Base-by-base conservation (phyloP, 495 filamentous ascomycete genomes). In the Aspergillus haitiensis region DNA sequence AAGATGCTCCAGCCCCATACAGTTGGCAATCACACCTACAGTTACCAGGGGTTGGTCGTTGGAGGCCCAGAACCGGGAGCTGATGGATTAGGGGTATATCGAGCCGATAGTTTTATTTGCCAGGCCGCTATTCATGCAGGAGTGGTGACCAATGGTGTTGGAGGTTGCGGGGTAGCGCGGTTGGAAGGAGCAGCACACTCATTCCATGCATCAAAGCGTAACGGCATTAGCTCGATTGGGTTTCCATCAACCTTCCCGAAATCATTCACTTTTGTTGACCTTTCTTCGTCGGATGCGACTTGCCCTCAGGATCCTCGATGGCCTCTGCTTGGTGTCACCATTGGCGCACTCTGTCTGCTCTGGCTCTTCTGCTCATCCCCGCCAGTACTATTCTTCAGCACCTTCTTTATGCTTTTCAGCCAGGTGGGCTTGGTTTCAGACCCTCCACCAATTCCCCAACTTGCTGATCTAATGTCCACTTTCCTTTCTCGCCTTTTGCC, bases 91-190 rank as follows among this genome's bases (percentile, higher is more conserved):
- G 75, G 81, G 0, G 67, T 88, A 15, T 96, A 96, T 68, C 84
- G 91, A 2, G 88, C 87, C 1, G 91, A 96, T 66, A 93, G 90
- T 16, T 91, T 91, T 64, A 84, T 94, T 56, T 96, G 91, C 68
- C 84, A 86, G 47, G 77, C 90, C 10, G 91, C 91, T 7, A 88
- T 96, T 39, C 91, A 96, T 67, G 81, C 88, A 0, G 91, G 91
- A 10, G 65, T 90, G 44, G 82, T 92, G 53, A 82, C 82, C 12
- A 81, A 92, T 61, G 70, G 78, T 0, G 75, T 76, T 9, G 92
- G 91, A 18, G 92, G 91, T 4, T 96, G 91, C 62, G 91, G 90
- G 49, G 84, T 91, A 13, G 80, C 86, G 31, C 78, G 79, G 50
- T 77, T 92, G 13, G 72, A 87, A n/a, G 91, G 92, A 33, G 76